These are phyloP conservation scores for Pilasporangium apinafurcum DNA, from an alignment of 352 stramenopile species.

Conservation along the genomic window DNA sequence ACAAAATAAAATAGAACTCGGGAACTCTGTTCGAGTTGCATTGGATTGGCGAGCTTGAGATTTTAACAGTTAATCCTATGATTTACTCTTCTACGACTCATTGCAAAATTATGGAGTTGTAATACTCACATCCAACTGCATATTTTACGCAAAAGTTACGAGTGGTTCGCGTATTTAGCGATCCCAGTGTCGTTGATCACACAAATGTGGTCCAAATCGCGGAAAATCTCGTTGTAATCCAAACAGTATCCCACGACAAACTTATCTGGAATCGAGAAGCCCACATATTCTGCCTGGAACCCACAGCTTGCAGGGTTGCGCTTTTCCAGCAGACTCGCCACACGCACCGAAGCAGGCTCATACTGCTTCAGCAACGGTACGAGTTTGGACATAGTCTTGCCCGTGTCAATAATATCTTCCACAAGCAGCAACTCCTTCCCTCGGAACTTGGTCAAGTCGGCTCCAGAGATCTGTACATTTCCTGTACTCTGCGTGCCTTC, in stretches of 20 bases:
- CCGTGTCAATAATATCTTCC: slow-evolving; percentile 98
- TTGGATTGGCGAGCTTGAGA: too few relatives aligned
- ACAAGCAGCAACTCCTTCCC: slow-evolving; percentile 92
- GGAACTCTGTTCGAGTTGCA: too few relatives aligned
- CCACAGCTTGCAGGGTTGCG: slow-evolving; percentile 83
- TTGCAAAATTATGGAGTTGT: slow-evolving; percentile 1
- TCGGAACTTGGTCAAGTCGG: slow-evolving; percentile 81
- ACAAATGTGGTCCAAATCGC: slow-evolving; percentile 94
- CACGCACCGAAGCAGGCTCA: slow-evolving; percentile 78
- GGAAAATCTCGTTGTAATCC: slow-evolving; percentile 97
- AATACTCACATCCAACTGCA: background rate
- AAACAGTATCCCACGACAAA: slow-evolving; percentile 96
- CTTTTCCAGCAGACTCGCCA: slow-evolving; percentile 94
- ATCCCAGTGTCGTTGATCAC: slow-evolving; percentile 92
- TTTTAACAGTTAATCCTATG: too few relatives aligned
- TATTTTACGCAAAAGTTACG: slow-evolving; percentile 16
- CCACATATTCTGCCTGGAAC: slow-evolving; percentile 93
- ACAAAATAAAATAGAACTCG: background rate
- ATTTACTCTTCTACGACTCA: too few relatives aligned
- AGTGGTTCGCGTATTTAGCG: slow-evolving; percentile 63
- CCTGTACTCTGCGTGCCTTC: slow-evolving; percentile 88
- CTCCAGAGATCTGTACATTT: slow-evolving; percentile 88
- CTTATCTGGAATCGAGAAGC: slow-evolving; percentile 95
- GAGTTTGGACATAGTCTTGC: slow-evolving; percentile 90
- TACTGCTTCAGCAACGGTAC: slow-evolving; percentile 82